These are phyloP conservation scores for Mycena belliarum DNA, from an alignment of 768 basidiomycete genomes.

Conservation along the genomic window DNA sequence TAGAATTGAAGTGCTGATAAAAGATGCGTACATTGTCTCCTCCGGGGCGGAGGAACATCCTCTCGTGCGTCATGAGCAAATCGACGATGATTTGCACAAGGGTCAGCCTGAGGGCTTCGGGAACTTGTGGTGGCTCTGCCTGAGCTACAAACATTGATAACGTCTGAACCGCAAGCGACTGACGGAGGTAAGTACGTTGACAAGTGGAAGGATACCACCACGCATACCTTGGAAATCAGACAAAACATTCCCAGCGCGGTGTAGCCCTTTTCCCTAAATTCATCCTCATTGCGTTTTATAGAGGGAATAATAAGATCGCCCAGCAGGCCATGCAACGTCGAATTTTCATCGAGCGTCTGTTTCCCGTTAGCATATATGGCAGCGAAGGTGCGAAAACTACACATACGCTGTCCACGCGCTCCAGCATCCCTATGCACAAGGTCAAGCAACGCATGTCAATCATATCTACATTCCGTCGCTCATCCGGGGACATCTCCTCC, in stretches of 20 bases:
- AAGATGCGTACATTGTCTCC: slow-evolving; percentile 24
- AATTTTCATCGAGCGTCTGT: slow-evolving; percentile 68
- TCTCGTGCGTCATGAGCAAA: slow-evolving; percentile 81
- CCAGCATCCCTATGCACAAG: slow-evolving; percentile 81
- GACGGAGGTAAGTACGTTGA: no score
- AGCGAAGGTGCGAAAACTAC: background rate
- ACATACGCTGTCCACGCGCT: slow-evolving; percentile 82
- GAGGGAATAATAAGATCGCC: slow-evolving; percentile 85
- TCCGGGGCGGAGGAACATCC: slow-evolving; percentile 50
- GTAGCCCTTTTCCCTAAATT: slow-evolving; percentile 64
- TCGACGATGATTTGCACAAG: slow-evolving; percentile 86
- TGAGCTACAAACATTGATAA: slow-evolving; percentile 5
- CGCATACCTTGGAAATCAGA: slow-evolving; percentile 70
- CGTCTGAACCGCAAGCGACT: slow-evolving; percentile 1
- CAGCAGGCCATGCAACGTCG: slow-evolving; percentile 72
- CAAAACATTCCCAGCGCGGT: slow-evolving; percentile 72
- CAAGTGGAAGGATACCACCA: slow-evolving; percentile 7
- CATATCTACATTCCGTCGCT: slow-evolving; percentile 55
- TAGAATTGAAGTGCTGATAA: no score
- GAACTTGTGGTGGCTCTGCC: slow-evolving; percentile 37
- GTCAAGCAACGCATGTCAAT: slow-evolving; percentile 76
- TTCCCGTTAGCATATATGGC: background rate
- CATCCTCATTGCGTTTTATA: slow-evolving; percentile 72
- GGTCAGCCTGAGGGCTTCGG: slow-evolving; percentile 64
- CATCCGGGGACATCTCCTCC: slow-evolving; percentile 56